Evolutionary conservation across 2,329 filamentous ascomycete genomes (phyloP).

Genomic region (Acrocalymma vagum): DNA sequence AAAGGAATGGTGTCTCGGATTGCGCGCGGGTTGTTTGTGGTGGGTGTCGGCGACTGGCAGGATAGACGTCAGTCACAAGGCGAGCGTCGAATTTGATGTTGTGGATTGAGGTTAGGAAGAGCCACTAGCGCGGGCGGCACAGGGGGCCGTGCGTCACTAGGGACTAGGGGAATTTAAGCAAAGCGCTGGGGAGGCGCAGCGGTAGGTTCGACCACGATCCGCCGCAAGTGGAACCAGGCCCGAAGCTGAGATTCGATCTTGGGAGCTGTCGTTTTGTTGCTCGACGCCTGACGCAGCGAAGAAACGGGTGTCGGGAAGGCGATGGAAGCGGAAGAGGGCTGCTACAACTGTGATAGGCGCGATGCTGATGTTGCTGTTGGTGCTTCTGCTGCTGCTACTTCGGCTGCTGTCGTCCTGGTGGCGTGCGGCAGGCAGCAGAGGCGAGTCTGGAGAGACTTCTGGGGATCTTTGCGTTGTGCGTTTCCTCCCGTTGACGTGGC

Average conservation of each 20-base stretch:
- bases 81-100: constrained; percentile 21
- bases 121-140: constrained; percentile 22
- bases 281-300: no score
- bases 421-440: constrained; percentile 12
- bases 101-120: constrained; percentile 18
- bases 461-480: background rate
- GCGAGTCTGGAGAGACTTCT: constrained; percentile 10
- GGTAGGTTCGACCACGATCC: constrained; percentile 26
- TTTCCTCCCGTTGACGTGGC: constrained; percentile 43
- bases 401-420: constrained; percentile 4
- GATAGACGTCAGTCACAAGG: constrained; percentile 12
- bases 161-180: constrained; percentile 22
- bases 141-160: constrained; percentile 18
- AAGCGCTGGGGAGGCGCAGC: constrained; percentile 19
- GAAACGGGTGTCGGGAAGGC: background rate
- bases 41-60: background rate
- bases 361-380: constrained; percentile 5
- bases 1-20: no score
- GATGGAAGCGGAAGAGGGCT: background rate
- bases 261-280: constrained; percentile 23
- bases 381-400: background rate
- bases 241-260: constrained; percentile 41
- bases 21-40: background rate
- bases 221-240: constrained; percentile 28
- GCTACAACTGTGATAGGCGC: background rate